Evolutionary conservation across 257 asterid genomes (phyloP).

Genomic region (Thymus mandschuricus): DNA sequence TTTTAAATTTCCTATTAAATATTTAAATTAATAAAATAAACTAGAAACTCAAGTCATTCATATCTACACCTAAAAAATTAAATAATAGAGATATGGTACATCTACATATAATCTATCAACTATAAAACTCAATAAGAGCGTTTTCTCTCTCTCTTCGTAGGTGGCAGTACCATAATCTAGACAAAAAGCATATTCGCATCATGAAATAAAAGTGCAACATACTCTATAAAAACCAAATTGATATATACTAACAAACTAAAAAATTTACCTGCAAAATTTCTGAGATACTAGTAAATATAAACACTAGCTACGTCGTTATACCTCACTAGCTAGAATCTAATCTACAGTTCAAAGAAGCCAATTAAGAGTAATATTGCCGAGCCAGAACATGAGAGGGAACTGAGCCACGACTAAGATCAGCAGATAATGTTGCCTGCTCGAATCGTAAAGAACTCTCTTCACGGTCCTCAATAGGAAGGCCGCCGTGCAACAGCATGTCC

Average conservation of each 20-base stretch:
- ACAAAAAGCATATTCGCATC: too few species aligned
- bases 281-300: constrained; percentile 25
- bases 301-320: constrained; percentile 13
- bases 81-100: too few species aligned
- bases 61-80: too few species aligned
- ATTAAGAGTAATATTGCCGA: constrained; percentile 54
- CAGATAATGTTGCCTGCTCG: constrained; percentile 58
- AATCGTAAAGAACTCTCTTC: constrained; percentile 59
- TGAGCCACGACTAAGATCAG: constrained; percentile 60
- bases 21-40: too few species aligned
- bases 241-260: constrained; percentile 23
- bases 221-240: neutral
- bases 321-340: neutral
- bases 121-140: too few species aligned
- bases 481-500: constrained; percentile 62
- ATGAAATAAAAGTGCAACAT: neutral
- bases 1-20: too few species aligned
- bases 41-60: too few species aligned
- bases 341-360: constrained; percentile 43
- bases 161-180: too few species aligned
- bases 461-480: constrained; percentile 57
- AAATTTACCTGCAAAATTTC: constrained; percentile 16
- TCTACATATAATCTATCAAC: too few species aligned
- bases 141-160: too few species aligned
- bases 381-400: constrained; percentile 58